Percentiles rank a stretch among this genome's conserved stretches.
Evolutionary conservation across 1,284 basidiomycete species (phyloP).

Genomic region (Microbotryum saponariae): DNA sequence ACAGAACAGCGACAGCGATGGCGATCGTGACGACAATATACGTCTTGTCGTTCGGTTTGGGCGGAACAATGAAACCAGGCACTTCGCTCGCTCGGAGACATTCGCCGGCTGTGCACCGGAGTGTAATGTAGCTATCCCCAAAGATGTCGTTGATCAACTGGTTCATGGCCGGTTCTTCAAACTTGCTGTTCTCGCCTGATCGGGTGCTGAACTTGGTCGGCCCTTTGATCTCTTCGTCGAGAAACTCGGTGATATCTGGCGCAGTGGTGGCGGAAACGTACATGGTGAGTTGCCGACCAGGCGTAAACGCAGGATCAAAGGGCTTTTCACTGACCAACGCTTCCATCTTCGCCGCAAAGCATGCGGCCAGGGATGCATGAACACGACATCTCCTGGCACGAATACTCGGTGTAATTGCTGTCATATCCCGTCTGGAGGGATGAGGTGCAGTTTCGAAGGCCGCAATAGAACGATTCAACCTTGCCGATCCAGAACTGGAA

Average conservation of each 20-base stretch:
- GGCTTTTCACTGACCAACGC: slow-evolving; percentile 60
- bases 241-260: slow-evolving; percentile 86
- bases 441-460: slow-evolving; percentile 60
- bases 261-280: too few relatives aligned
- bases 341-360: slow-evolving; percentile 91
- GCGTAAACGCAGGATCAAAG: neutral
- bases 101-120: slow-evolving; percentile 81
- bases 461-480: slow-evolving; percentile 92
- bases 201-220: slow-evolving; percentile 82
- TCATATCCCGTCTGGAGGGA: slow-evolving; percentile 51
- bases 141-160: slow-evolving; percentile 86
- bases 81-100: slow-evolving; percentile 90
- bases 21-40: slow-evolving; percentile 80
- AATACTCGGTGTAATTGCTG: slow-evolving; percentile 64
- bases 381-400: slow-evolving; percentile 76
- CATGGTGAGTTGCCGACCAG: neutral
- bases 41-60: slow-evolving; percentile 65
- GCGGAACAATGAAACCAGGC: slow-evolving; percentile 79
- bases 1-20: slow-evolving; percentile 55
- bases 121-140: slow-evolving; percentile 79
- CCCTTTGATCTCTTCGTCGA: slow-evolving; percentile 80
- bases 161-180: slow-evolving; percentile 96
- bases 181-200: slow-evolving; percentile 61
- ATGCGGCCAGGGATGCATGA: slow-evolving; percentile 85
- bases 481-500: slow-evolving; percentile 98